Percentiles rank a stretch among this genome's conserved stretches.
Conservation (phyloP, 176 grass and related monocot species). For the Zoysia japonica region DNA sequence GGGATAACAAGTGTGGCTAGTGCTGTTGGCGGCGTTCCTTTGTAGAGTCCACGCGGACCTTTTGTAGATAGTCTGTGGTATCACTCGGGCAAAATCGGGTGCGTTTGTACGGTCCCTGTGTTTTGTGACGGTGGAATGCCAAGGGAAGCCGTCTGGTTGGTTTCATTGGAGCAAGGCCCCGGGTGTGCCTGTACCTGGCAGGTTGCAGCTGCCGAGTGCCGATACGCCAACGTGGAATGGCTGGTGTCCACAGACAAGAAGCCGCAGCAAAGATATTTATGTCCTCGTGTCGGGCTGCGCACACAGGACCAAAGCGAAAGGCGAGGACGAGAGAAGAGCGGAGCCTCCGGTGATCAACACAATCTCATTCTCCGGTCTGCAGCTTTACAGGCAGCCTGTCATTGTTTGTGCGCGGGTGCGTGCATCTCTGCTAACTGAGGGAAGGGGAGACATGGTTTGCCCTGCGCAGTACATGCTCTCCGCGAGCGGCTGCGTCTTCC, state of each 20-base stretch:
- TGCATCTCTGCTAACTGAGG: not conserved
- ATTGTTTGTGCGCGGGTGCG: not conserved
- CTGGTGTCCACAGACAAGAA: not conserved
- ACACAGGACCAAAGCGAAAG: not conserved
- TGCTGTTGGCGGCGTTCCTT: not conserved
- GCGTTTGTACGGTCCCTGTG: not conserved
- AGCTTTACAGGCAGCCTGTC: too few species aligned
- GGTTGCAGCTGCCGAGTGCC: not conserved
- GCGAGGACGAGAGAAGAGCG: not conserved
- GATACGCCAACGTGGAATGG: conserved; percentile 25
- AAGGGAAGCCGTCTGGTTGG: not conserved
- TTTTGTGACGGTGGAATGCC: not conserved
- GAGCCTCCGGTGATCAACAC: not conserved
- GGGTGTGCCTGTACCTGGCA: not conserved
- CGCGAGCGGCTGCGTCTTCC: conserved; percentile 59
- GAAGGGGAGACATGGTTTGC: conserved; percentile 55
- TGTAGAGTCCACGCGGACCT: not conserved
- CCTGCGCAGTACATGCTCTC: conserved; percentile 71
- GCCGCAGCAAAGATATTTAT: conserved; percentile 20
- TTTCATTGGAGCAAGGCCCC: not conserved
- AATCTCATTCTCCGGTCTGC: conserved; percentile 2
- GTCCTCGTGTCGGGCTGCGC: not conserved
- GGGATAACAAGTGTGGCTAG: not conserved
- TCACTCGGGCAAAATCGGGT: not conserved
- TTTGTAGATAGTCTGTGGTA: not conserved